Evolutionary conservation across 192 early-diverging fungal species (phyloP).

Genomic region (Backusella psychrophila): DNA sequence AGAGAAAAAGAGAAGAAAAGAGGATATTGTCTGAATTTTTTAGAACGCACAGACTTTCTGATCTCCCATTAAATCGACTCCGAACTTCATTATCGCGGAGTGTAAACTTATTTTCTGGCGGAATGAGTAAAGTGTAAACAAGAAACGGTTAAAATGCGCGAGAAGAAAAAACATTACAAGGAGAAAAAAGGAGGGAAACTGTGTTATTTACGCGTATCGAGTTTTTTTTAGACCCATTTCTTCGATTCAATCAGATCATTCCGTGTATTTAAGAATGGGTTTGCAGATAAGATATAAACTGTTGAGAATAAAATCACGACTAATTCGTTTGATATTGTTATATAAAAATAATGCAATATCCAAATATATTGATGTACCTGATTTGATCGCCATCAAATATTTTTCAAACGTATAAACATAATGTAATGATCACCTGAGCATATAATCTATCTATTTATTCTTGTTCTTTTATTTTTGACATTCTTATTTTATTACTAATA

Average conservation of each 20-base stretch:
- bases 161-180: background rate
- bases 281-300: background rate
- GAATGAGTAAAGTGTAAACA: background rate
- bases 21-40: background rate
- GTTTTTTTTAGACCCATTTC: background rate
- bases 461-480: background rate
- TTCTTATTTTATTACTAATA: background rate
- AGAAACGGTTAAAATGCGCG: slow-evolving; percentile 1
- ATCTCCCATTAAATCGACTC: slow-evolving; percentile 3
- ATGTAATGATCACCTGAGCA: background rate
- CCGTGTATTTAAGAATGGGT: slow-evolving; percentile 1
- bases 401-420: background rate
- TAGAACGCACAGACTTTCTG: slow-evolving; percentile 1
- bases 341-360: background rate
- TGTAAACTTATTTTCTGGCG: background rate
- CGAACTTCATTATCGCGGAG: slow-evolving; percentile 6
- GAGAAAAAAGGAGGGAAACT: background rate
- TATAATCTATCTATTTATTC: background rate
- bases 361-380: background rate
- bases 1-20: background rate
- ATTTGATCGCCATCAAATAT: background rate
- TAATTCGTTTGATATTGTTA: background rate
- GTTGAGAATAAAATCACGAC: slow-evolving; percentile 6
- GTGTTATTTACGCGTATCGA: background rate
- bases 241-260: background rate